Evolutionary conservation across 2,329 filamentous ascomycete species (phyloP), one percentile per base, ranked within the genome.

Genomic region (Daldinia eschscholtzii): DNA sequence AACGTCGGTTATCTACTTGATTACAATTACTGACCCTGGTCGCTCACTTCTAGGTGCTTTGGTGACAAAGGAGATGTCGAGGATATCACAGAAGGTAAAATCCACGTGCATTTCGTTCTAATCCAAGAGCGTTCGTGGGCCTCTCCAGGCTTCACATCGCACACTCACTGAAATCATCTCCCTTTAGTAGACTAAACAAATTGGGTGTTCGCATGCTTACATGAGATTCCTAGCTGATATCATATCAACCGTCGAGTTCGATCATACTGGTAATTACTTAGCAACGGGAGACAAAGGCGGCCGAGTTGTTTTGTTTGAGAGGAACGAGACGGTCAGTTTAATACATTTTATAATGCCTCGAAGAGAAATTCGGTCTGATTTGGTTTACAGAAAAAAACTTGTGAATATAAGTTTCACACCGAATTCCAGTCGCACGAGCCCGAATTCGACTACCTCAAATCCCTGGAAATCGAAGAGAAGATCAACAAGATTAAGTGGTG

Each of bases 401-500:
- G 96, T 89, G 96, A 99, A 83, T 99, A 99, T 88, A 99, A 98
- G 82, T 99, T 99, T 82, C 96, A 99, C 82, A 99, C 96, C 81
- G 96, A 99, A 80, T 99, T 99, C 78, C 96, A 99, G 85, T 99
- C 96, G 76, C 96, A 99, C 84, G 96, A 99, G 81, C 96, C 96
- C 71, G 96, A 99, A 83, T 99, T 99, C 82, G 96, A 99, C 82
- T 99, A 99, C 81, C 89, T 99, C 73, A 99, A 99, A 84, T 99
- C 96, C 37, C 88, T 99, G 76, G 96, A 99, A 83, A 99, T 99
- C 79, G 96, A 99, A 87, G 96, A 99, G 83, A 99, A 99, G 86
- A 99, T 99, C 88, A 99, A 99, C 88, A 99, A 99, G 87, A 99
- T 99, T 85, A 99, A 98, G 83, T 99, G 96, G 96, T 99, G 96